Base-by-base conservation (phyloP, 1,139 yeast genomes). In the Hyphopichia fennica region DNA sequence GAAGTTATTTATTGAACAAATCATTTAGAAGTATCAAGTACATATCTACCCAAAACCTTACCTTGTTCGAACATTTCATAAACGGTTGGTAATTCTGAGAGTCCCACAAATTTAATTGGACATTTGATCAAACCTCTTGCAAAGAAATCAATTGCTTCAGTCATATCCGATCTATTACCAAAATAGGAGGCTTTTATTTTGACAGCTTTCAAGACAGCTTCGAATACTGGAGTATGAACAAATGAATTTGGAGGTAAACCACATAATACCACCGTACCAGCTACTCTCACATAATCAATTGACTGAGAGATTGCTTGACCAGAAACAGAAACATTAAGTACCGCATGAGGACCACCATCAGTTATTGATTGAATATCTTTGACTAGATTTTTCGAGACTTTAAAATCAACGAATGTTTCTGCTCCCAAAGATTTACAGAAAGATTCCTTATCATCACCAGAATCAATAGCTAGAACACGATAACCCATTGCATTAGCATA, bases 311-410 rank as follows among this genome's bases (percentile, higher is more conserved):
- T 81, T 41, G 89, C 89, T 42, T 69, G 66, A 60, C 81, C 86
- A 18, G 88, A 81, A 37, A 82, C 87, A 23, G 89, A 82, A 40
- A 84, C 89, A 60, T 84, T 84, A 53, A 84, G 80, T 40, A 75
- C 87, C 65, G 84, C 89, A 54, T 84, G 88, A 45, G 88, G 81
- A 60, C 90, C 91, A 62, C 96, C 96, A 44, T 74, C 66, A 46
- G 95, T 87, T 52, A 78, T 79, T 45, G 69, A 69, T 51, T 66
- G 64, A 46, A 84, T 75, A 36, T 79, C 87, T 41, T 63, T 65
- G 40, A 78, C 79, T 35, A 83, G 55, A 59, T 82, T 84, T 60
- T 79, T 76, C 42, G 77, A 67, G 52, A 67, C 70, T 46, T 75
- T 72, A 71, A 82, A 84, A 63, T 84, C 91, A 56, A 84, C 72